Evolutionary conservation across 2,329 filamentous ascomycete species (phyloP).

Genomic region (Pseudocercospora fuligena): DNA sequence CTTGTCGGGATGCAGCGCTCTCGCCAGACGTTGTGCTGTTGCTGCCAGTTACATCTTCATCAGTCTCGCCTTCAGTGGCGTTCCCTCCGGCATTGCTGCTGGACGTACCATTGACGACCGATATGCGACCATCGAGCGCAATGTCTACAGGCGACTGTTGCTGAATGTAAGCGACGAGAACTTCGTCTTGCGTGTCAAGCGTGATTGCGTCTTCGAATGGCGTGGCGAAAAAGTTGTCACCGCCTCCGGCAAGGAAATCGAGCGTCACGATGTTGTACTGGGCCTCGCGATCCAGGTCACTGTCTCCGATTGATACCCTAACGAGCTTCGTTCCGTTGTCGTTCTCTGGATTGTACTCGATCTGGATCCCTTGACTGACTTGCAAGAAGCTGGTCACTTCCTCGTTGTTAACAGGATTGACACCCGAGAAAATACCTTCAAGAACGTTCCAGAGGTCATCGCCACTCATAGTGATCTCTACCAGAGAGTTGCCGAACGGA

Average conservation of each 20-base stretch:
- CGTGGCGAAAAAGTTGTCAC: constrained; percentile 60
- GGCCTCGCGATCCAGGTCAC: constrained; percentile 52
- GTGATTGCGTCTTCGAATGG: constrained; percentile 48
- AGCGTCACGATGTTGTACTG: constrained; percentile 65
- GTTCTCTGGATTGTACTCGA: constrained; percentile 62
- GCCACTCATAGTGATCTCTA: constrained; percentile 61
- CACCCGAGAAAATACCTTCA: constrained; percentile 61
- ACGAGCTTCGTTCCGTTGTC: constrained; percentile 58
- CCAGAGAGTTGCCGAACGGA: constrained; percentile 68
- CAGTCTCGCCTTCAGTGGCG: constrained; percentile 10
- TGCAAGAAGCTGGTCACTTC: constrained; percentile 65
- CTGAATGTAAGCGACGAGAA: constrained; percentile 58
- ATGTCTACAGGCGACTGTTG: constrained; percentile 56
- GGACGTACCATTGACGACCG: constrained; percentile 34
- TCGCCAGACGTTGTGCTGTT: not conserved
- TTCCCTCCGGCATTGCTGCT: constrained; percentile 12
- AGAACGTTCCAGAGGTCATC: constrained; percentile 61
- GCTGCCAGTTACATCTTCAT: not conserved
- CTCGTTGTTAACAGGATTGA: constrained; percentile 61
- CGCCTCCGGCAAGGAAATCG: constrained; percentile 66
- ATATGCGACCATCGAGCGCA: constrained; percentile 56
- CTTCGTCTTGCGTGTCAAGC: constrained; percentile 61
- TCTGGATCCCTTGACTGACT: constrained; percentile 60
- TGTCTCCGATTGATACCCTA: constrained; percentile 56
- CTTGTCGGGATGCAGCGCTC: not conserved